Evolutionary conservation across 2,329 filamentous ascomycete genomes (phyloP), one percentile per base, ranked within the genome.

Genomic region (Thermothelomyces thermophilus): DNA sequence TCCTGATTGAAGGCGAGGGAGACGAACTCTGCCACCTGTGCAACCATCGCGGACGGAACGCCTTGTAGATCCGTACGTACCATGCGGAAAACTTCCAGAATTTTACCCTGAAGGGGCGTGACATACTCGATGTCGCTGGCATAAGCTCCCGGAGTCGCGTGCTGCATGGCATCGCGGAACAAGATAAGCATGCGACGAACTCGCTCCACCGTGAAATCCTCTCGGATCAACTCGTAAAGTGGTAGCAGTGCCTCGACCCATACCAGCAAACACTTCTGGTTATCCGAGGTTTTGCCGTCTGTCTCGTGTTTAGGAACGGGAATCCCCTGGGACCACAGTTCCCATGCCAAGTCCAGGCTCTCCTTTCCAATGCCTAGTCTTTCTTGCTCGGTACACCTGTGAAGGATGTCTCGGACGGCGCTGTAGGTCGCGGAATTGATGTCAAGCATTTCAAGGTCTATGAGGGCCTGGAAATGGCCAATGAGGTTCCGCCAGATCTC

Each of bases 251-350:
- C 77, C 19, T 83, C 77, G 1, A 93, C 79, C 68, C 95, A 96
- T n/a, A 90, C 86, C 26, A 87, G 71, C n/a, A 91, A 77, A 10
- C 87, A 90, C 50, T 84, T 83, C 63, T 95, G 88, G 57, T 93
- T 94, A 54, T 86, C 78, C 2, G 69, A 69, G 0, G 72, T 66
- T 43, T 73, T 74, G 34, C 75, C 70, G 13, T 70, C 61, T 16
- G 67, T 62, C 11, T 66, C 62, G 30, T 69, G 58, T 28, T 68
- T 68, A 1, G 72, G 67, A 3, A 74, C 68, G 0, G 84, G 83
- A n/a, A 86, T 73, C 1, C 79, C 78, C 34, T 78, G 73, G 14
- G 79, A 79, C 86, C 86, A 90, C 4, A 90, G 66, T 26, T 74
- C 69, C 86, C 86, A 90, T 2, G 79, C 80, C 28, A 77, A 68